Conservation (phyloP, 305 asterid genomes). For the Fraxinus velutina region DNA sequence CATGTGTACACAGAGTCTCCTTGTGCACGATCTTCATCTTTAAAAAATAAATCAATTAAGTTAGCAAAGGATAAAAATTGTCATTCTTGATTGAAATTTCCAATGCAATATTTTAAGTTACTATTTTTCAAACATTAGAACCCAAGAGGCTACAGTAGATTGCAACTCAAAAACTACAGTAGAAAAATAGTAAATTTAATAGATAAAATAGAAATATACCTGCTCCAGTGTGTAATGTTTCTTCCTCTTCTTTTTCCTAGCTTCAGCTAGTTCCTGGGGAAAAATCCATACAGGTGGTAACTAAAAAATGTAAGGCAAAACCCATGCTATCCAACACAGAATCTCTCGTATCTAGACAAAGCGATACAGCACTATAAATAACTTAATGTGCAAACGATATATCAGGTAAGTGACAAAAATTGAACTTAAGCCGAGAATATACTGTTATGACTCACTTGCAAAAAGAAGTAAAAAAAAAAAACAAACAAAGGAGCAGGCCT, state of each 20-base stretch:
- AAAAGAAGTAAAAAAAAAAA: not conserved
- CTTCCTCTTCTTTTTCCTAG: slow-evolving; percentile 83
- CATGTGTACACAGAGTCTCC: not conserved
- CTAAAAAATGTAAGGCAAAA: not conserved
- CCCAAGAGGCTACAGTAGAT: not conserved
- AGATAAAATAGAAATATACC: slow-evolving; percentile 33
- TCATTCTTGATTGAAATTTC: not conserved
- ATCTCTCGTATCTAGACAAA: not conserved
- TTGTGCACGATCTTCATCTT: not conserved
- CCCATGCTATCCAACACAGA: not conserved
- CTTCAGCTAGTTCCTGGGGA: slow-evolving; percentile 69
- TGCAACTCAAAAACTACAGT: not conserved
- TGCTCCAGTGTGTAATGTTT: slow-evolving; percentile 80
- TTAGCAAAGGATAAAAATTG: slow-evolving; percentile 1
- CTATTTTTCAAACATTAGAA: not conserved
- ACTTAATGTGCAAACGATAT: not conserved
- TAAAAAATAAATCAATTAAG: not conserved
- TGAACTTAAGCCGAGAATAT: not conserved
- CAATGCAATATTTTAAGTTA: not conserved
- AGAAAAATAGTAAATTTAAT: not conserved
- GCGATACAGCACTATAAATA: not conserved
- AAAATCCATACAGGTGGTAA: slow-evolving; percentile 3
- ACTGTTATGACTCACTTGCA: not conserved
- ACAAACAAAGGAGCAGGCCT: not conserved
- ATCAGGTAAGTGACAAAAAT: not conserved